phyloP scores from a whole-genome alignment of 345 rosid genomes.

The Erysimum cheiranthoides region DNA sequence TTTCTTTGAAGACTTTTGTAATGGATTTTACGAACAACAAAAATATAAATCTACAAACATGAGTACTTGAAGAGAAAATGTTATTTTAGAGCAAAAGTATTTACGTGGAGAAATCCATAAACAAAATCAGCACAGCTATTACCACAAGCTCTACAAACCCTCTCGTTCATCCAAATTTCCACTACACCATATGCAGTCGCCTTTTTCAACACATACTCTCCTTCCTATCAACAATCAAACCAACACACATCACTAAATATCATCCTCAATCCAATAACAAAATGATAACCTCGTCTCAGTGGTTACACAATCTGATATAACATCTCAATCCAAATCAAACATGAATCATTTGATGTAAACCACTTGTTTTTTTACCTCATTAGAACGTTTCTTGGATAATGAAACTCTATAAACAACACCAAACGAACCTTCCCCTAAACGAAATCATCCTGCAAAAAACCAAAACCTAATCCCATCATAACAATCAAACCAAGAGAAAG shows the following conservation, averaged over 20 bases:
- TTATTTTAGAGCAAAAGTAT: constrained; percentile 25
- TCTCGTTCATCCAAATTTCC: constrained; percentile 99
- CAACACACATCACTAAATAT: neutral
- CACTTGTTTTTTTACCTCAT: constrained; percentile 57
- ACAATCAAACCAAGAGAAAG: neutral
- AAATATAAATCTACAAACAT: neutral
- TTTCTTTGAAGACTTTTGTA: constrained; percentile 79
- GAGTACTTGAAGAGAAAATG: neutral
- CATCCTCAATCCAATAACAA: neutral
- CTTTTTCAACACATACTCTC: constrained; percentile 91
- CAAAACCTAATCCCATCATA: constrained; percentile 33
- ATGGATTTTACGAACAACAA: constrained; percentile 29
- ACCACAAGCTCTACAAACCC: constrained; percentile 94
- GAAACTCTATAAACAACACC: constrained; percentile 88
- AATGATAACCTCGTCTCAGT: neutral
- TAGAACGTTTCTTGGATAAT: constrained; percentile 64
- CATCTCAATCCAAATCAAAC: constrained; percentile 4
- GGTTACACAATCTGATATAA: neutral
- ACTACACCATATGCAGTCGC: constrained; percentile 96
- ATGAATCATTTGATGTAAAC: constrained; percentile 2
- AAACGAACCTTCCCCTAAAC: constrained; percentile 96
- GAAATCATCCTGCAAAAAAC: constrained; percentile 75
- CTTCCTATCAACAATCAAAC: constrained; percentile 54
- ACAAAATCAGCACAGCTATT: constrained; percentile 92
- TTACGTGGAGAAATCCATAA: constrained; percentile 88